Percentiles rank a stretch among this genome's conserved stretches.
phyloP scores from a whole-genome alignment of 176 grass and related monocot genomes.

The Cocos nucifera region DNA sequence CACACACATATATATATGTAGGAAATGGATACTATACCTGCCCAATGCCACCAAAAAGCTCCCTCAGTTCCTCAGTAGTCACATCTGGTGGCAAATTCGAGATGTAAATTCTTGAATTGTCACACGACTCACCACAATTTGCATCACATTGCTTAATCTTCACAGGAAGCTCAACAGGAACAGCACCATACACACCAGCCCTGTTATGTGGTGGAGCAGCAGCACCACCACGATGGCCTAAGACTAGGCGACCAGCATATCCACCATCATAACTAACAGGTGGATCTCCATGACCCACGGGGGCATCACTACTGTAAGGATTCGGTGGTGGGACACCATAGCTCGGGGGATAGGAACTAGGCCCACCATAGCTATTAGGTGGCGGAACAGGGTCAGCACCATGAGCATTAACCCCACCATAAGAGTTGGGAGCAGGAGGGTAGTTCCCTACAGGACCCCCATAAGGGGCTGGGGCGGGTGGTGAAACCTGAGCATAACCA shows the following conservation, averaged over 20 bases:
- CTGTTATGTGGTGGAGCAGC: slow-evolving; percentile 28
- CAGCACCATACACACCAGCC: slow-evolving; percentile 32
- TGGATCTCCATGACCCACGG: slow-evolving; percentile 34
- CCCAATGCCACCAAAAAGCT: slow-evolving; percentile 92
- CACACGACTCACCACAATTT: slow-evolving; percentile 81
- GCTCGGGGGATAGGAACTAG: slow-evolving; percentile 61
- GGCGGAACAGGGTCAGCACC: slow-evolving; percentile 58
- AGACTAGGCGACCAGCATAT: slow-evolving; percentile 33
- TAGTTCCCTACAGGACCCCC: slow-evolving; percentile 49
- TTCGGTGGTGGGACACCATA: slow-evolving; percentile 65
- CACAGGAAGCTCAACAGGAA: slow-evolving; percentile 24
- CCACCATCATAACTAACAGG: slow-evolving; percentile 62
- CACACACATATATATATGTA: too few relatives aligned
- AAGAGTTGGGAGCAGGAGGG: slow-evolving; percentile 40
- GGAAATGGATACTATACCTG: slow-evolving; percentile 34
- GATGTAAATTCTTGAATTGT: slow-evolving; percentile 96
- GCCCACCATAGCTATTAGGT: slow-evolving; percentile 54
- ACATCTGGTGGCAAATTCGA: slow-evolving; percentile 96
- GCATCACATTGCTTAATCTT: slow-evolving; percentile 94
- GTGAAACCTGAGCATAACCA: slow-evolving; percentile 49
- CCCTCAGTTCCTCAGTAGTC: slow-evolving; percentile 79
- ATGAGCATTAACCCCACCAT: slow-evolving; percentile 56
- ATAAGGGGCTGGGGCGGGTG: slow-evolving; percentile 51
- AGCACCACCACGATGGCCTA: slow-evolving; percentile 39
- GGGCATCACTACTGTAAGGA: slow-evolving; percentile 38